phyloP scores from a whole-genome alignment of 2,329 filamentous ascomycete species.

The Pseudonectria buxi region DNA sequence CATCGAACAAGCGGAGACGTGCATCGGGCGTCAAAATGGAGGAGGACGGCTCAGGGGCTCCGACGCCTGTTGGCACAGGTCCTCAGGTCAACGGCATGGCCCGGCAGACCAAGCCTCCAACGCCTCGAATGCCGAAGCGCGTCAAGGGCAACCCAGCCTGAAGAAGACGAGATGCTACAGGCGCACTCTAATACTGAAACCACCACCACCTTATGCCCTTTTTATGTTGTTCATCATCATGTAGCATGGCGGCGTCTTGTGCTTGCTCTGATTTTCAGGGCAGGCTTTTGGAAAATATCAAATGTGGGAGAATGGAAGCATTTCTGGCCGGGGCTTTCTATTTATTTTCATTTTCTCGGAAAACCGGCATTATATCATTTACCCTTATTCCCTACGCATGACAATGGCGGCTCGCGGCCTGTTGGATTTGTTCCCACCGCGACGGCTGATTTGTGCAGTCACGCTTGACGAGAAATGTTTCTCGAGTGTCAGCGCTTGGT shows the following conservation, averaged over 20 bases:
- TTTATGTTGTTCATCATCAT: constrained; percentile 27
- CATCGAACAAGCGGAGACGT: constrained; percentile 52
- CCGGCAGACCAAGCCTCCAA: constrained; percentile 49
- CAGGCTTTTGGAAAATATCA: constrained; percentile 17
- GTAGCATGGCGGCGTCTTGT: constrained; percentile 32
- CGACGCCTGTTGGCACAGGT: constrained; percentile 37
- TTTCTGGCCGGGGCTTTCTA: constrained; percentile 11
- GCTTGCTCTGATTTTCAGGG: constrained; percentile 17
- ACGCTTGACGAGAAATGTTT: too few relatives aligned
- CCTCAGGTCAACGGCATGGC: constrained; percentile 47
- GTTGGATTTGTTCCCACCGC: too few relatives aligned
- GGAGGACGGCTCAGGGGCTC: constrained; percentile 44
- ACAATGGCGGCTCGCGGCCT: constrained; percentile 4
- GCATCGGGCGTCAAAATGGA: constrained; percentile 52
- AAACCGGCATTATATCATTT: neutral
- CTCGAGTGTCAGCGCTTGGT: constrained; percentile 1
- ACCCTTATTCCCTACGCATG: constrained; percentile 7
- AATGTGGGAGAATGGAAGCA: constrained; percentile 16
- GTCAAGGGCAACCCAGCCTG: constrained; percentile 40
- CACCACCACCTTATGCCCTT: constrained; percentile 19
- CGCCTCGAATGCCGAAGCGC: constrained; percentile 51
- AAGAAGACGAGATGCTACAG: constrained; percentile 5
- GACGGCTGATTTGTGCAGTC: too few relatives aligned
- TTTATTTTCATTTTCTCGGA: constrained; percentile 1
- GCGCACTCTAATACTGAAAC: neutral